Evolutionary conservation across 306 rosid species (phyloP).

Genomic region (Quillaja saponaria): DNA sequence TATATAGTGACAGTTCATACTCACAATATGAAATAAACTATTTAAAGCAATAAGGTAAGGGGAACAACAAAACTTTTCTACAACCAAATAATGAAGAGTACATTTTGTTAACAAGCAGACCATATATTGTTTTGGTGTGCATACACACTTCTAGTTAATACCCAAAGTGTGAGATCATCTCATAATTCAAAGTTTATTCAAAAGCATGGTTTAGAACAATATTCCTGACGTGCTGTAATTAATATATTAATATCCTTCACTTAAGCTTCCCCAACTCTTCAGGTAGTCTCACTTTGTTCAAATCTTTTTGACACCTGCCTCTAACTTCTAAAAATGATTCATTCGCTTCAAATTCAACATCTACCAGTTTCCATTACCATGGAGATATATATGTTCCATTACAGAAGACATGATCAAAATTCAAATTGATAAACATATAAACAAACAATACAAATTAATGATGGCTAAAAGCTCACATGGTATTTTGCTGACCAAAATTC

Average conservation of each 20-base stretch:
- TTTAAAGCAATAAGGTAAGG: conserved; percentile 4
- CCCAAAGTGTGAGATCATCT: conserved; percentile 5
- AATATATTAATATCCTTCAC: no score
- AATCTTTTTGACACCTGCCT: conserved; percentile 7
- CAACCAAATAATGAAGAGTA: no score
- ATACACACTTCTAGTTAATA: background rate
- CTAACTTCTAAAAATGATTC: background rate
- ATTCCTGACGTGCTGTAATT: no score
- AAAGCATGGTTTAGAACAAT: no score
- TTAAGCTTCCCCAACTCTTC: conserved; percentile 10
- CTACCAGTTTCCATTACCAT: conserved; percentile 1
- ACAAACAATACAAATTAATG: conserved; percentile 5
- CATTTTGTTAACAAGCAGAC: no score
- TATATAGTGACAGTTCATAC: no score
- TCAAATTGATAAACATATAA: no score
- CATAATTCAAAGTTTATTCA: no score
- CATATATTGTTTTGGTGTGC: background rate
- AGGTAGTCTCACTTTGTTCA: background rate
- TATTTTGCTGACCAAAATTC: conserved; percentile 65
- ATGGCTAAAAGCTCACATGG: conserved; percentile 55
- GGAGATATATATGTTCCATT: no score
- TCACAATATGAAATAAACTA: no score
- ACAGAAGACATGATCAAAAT: no score
- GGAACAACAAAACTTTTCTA: conserved; percentile 10
- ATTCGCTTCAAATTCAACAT: conserved; percentile 19